These are phyloP conservation scores for California macrophylla DNA, from an alignment of 441 rosid species.

Conservation along the genomic window DNA sequence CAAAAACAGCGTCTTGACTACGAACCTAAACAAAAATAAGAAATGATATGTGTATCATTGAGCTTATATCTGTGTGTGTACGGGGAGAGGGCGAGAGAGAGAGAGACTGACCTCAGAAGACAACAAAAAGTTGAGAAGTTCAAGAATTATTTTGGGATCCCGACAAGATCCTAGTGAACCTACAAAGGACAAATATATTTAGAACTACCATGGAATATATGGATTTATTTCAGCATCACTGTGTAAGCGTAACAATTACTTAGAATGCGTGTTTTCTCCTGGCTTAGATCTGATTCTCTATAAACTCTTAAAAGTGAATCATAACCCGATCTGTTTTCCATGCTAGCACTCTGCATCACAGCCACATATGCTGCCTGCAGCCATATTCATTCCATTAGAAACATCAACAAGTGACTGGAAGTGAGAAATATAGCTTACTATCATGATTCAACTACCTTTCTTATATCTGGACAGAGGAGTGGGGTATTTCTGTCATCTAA, in stretches of 20 bases:
- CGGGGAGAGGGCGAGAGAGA: background rate
- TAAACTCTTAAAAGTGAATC: conserved; percentile 74
- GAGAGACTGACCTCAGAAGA: conserved; percentile 58
- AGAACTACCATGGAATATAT: conserved; percentile 8
- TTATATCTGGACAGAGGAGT: conserved; percentile 76
- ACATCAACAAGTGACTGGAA: conserved; percentile 9
- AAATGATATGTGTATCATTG: conserved; percentile 1
- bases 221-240: conserved; percentile 3
- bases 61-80: background rate
- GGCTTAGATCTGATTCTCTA: conserved; percentile 85
- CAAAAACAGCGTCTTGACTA: conserved; percentile 64
- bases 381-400: conserved; percentile 13
- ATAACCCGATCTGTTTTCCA: conserved; percentile 52
- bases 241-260: conserved; percentile 28
- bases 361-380: conserved; percentile 82
- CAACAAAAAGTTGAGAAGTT: conserved; percentile 65
- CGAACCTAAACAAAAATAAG: conserved; percentile 50
- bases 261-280: conserved; percentile 83
- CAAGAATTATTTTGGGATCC: conserved; percentile 50
- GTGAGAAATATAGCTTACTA: background rate
- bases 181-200: conserved; percentile 22
- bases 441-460: conserved; percentile 44
- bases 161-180: conserved; percentile 68
- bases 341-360: conserved; percentile 65
- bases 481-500: conserved; percentile 67